Evolutionary conservation across 2,329 filamentous ascomycete species (phyloP).

Genomic region (Pseudocercospora macadamiae): DNA sequence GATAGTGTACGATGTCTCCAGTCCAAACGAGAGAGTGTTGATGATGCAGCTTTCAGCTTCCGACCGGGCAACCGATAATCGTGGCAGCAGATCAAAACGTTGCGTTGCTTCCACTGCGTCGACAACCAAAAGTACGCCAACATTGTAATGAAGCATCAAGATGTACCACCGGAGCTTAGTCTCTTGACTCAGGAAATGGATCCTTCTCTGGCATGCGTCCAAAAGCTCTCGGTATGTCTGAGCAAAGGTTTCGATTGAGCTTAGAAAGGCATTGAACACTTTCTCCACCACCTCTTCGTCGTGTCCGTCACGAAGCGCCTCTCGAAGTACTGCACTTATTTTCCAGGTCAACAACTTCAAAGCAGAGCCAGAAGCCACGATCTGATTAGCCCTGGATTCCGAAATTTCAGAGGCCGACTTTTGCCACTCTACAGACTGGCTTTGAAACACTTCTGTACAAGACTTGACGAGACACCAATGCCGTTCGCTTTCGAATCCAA

Average conservation of each 20-base stretch:
- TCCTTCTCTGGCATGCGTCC: too few relatives aligned
- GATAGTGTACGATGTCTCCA: slow-evolving; percentile 12
- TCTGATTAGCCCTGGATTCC: slow-evolving; percentile 15
- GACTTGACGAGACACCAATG: slow-evolving; percentile 18
- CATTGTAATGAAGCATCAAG: too few relatives aligned
- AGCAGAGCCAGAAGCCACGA: slow-evolving; percentile 13
- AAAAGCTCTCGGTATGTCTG: too few relatives aligned
- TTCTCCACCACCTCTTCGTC: slow-evolving; percentile 13
- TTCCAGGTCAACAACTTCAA: slow-evolving; percentile 19
- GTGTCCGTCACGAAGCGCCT: slow-evolving; percentile 18
- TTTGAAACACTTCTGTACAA: slow-evolving; percentile 17
- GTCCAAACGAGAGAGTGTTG: slow-evolving; percentile 14
- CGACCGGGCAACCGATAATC: too few relatives aligned
- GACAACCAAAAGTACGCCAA: too few relatives aligned
- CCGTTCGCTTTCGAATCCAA: slow-evolving; percentile 14
- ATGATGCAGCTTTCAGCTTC: slow-evolving; percentile 14
- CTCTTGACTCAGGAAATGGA: too few relatives aligned
- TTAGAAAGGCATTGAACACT: slow-evolving; percentile 18
- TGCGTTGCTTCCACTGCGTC: too few relatives aligned
- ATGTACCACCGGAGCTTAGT: too few relatives aligned
- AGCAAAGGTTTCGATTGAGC: too few relatives aligned
- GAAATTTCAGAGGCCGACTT: slow-evolving; percentile 8
- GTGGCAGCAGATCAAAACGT: too few relatives aligned
- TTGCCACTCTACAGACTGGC: slow-evolving; percentile 11
- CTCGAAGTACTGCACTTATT: slow-evolving; percentile 15